Evolutionary conservation across 179 eudicot species (phyloP).

Genomic region (Silene coronaria): DNA sequence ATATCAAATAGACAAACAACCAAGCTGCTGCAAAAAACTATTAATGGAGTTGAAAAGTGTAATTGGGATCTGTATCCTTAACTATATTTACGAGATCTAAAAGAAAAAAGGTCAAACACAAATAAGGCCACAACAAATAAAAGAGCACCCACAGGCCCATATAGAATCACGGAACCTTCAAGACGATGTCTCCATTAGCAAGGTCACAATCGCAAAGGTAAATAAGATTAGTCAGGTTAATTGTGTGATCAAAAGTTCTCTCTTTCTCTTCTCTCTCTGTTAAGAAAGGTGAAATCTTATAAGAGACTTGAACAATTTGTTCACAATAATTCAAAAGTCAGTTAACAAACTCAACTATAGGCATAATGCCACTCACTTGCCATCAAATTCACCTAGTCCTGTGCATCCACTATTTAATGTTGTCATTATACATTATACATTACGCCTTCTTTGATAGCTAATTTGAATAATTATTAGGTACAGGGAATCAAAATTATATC

Average conservation of each 20-base stretch:
- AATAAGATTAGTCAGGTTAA: not conserved
- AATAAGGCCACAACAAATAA: not conserved
- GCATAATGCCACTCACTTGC: not conserved
- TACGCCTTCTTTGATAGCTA: not conserved
- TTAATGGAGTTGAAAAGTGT: not conserved
- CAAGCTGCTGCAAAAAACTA: not conserved
- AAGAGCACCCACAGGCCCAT: not conserved
- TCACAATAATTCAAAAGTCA: not conserved
- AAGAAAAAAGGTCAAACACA: not conserved
- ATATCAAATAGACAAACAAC: conserved; percentile 9
- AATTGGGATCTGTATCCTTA: not conserved
- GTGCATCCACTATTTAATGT: not conserved
- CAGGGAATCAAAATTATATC: not conserved
- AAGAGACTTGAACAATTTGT: not conserved
- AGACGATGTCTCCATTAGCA: not conserved
- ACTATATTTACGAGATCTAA: not conserved
- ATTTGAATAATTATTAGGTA: not conserved
- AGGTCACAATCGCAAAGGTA: not conserved
- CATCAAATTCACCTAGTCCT: not conserved
- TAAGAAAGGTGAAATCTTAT: not conserved
- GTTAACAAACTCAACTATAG: not conserved
- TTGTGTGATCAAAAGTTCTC: not conserved
- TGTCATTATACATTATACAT: not conserved
- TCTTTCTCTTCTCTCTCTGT: not conserved
- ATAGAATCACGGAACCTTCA: not conserved